Percentiles rank a stretch among this genome's conserved stretches.
phyloP scores from a whole-genome alignment of 768 basidiomycete species.

The Psilocybe tampanensis region DNA sequence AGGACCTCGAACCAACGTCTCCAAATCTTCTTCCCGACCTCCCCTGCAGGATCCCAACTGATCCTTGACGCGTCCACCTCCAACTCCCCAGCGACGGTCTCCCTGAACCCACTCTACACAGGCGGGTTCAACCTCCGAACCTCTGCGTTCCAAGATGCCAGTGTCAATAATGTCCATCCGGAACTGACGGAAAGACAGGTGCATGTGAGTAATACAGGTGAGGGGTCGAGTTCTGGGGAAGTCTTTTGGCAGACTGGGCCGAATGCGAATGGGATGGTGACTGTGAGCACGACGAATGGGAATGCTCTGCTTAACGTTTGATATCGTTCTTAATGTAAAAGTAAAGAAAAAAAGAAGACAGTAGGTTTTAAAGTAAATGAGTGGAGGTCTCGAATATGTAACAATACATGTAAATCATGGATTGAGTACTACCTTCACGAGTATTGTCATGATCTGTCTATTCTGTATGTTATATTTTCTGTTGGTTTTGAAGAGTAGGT shows the following conservation, averaged over 20 bases:
- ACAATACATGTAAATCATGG: too few relatives aligned
- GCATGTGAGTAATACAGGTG: not conserved
- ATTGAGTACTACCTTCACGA: too few relatives aligned
- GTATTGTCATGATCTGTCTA: too few relatives aligned
- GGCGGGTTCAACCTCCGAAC: not conserved
- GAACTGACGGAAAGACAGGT: not conserved
- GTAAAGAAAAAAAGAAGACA: too few relatives aligned
- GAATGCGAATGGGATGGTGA: not conserved
- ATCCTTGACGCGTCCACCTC: constrained; percentile 1
- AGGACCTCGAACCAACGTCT: constrained; percentile 2
- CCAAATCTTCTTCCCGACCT: constrained; percentile 1
- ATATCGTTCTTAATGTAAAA: too few relatives aligned
- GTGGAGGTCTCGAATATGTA: too few relatives aligned
- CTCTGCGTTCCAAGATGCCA: not conserved
- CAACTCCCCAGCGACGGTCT: not conserved
- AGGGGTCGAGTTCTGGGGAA: not conserved
- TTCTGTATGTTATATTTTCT: too few relatives aligned
- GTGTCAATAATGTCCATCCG: not conserved
- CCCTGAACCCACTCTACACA: not conserved
- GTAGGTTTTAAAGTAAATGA: too few relatives aligned
- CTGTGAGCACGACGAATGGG: not conserved
- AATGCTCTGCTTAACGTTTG: not conserved
- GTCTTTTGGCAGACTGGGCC: not conserved
- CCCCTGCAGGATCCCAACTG: constrained; percentile 1
- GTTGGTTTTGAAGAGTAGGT: too few relatives aligned